phyloP scores from a whole-genome alignment of 2,329 filamentous ascomycete genomes.

The Fusarium beomiforme region DNA sequence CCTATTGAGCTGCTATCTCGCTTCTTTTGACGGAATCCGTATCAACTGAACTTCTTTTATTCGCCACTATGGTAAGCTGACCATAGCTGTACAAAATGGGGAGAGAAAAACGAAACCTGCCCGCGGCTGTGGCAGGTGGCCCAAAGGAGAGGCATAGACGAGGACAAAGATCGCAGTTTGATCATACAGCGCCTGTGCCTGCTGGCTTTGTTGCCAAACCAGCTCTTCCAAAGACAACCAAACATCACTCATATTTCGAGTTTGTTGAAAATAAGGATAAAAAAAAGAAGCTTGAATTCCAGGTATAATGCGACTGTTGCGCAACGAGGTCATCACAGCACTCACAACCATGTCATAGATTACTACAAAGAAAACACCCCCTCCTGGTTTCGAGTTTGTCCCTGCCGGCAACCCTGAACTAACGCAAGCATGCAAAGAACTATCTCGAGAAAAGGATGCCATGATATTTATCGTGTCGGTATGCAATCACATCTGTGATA shows the following conservation, averaged over 20 bases:
- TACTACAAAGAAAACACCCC: conserved; percentile 61
- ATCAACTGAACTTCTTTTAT: conserved; percentile 23
- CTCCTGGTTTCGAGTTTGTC: conserved; percentile 71
- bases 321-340: conserved; percentile 31
- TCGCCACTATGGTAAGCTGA: conserved; percentile 45
- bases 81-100: conserved; percentile 47
- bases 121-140: conserved; percentile 45
- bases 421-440: conserved; percentile 70
- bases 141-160: conserved; percentile 51
- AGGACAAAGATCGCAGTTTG: conserved; percentile 47
- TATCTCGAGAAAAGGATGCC: conserved; percentile 69
- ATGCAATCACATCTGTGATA: conserved; percentile 41
- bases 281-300: conserved; percentile 69
- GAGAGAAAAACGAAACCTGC: conserved; percentile 49
- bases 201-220: conserved; percentile 52
- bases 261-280: conserved; percentile 71
- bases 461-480: conserved; percentile 76
- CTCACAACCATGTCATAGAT: conserved; percentile 55
- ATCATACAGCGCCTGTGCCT: conserved; percentile 48
- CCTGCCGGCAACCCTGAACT: conserved; percentile 70
- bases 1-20: conserved; percentile 31
- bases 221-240: conserved; percentile 54
- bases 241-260: conserved; percentile 72
- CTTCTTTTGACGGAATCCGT: conserved; percentile 24
- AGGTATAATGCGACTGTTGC: conserved; percentile 57